phyloP scores from a whole-genome alignment of 371 early-diverging fungal genomes.

The Mortierella sp. region DNA sequence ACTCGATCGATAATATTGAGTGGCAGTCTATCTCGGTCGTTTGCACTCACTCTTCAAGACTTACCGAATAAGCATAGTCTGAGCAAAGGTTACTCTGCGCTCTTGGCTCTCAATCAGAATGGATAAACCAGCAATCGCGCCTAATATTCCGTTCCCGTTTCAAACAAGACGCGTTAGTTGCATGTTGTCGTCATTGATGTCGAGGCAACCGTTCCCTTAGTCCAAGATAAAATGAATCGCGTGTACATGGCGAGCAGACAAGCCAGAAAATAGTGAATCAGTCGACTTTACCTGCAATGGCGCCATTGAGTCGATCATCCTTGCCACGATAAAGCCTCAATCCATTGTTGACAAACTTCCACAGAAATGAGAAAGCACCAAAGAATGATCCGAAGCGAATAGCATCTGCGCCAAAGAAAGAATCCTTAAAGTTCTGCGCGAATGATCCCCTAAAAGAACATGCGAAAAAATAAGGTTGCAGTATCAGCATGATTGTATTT shows the following conservation, averaged over 20 bases:
- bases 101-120: slow-evolving; percentile 73
- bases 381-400: slow-evolving; percentile 81
- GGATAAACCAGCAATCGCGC: slow-evolving; percentile 69
- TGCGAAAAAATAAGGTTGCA: neutral
- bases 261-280: neutral
- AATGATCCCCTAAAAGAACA: slow-evolving; percentile 59
- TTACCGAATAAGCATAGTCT: slow-evolving; percentile 62
- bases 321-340: slow-evolving; percentile 69
- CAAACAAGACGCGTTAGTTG: neutral
- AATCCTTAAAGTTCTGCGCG: slow-evolving; percentile 59
- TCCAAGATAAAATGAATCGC: too few relatives aligned
- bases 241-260: too few relatives aligned
- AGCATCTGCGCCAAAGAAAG: slow-evolving; percentile 67
- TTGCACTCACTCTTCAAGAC: too few relatives aligned
- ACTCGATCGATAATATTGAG: too few relatives aligned
- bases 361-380: slow-evolving; percentile 80
- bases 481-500: neutral
- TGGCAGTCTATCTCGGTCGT: too few relatives aligned
- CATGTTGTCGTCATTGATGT: too few relatives aligned
- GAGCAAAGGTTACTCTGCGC: slow-evolving; percentile 73
- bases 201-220: too few relatives aligned
- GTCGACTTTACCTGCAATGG: slow-evolving; percentile 58
- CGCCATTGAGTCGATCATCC: slow-evolving; percentile 75
- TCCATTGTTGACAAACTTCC: slow-evolving; percentile 81
- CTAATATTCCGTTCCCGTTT: slow-evolving; percentile 6